Evolutionary conservation across 345 rosid genomes (phyloP).

Genomic region (Noccaea bulbosa): DNA sequence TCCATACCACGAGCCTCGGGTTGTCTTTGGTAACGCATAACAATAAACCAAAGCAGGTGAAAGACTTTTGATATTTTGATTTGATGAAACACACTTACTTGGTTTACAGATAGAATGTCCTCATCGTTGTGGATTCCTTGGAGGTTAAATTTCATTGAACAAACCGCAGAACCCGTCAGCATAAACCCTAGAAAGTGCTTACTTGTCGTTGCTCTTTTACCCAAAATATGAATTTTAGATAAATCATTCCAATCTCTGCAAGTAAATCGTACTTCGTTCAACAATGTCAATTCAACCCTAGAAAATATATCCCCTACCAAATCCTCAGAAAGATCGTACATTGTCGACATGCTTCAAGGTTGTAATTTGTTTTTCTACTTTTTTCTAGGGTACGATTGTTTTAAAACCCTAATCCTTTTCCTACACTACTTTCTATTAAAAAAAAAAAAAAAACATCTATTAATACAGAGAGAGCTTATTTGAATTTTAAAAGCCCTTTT

Average conservation of each 20-base stretch:
- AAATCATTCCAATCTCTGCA: background rate
- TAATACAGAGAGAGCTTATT: too few relatives aligned
- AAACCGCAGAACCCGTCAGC: background rate
- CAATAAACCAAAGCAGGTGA: background rate
- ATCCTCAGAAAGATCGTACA: background rate
- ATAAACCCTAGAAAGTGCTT: background rate
- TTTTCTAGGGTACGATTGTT: too few relatives aligned
- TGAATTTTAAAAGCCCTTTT: too few relatives aligned
- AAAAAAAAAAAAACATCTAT: too few relatives aligned
- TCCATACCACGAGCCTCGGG: background rate
- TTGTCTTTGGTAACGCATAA: background rate
- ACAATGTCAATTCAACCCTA: background rate
- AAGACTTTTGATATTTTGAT: background rate
- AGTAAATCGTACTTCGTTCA: background rate
- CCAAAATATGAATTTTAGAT: background rate
- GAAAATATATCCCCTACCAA: background rate
- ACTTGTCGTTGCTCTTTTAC: background rate
- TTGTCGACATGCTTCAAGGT: background rate
- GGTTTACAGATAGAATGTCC: background rate
- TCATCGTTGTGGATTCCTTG: background rate
- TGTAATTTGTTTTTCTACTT: background rate
- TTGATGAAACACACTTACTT: background rate
- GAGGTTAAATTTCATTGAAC: background rate
- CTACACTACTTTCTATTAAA: too few relatives aligned
- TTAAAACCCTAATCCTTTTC: too few relatives aligned